phyloP scores from a whole-genome alignment of 2,329 filamentous ascomycete species.

The Penicillium sp. region DNA sequence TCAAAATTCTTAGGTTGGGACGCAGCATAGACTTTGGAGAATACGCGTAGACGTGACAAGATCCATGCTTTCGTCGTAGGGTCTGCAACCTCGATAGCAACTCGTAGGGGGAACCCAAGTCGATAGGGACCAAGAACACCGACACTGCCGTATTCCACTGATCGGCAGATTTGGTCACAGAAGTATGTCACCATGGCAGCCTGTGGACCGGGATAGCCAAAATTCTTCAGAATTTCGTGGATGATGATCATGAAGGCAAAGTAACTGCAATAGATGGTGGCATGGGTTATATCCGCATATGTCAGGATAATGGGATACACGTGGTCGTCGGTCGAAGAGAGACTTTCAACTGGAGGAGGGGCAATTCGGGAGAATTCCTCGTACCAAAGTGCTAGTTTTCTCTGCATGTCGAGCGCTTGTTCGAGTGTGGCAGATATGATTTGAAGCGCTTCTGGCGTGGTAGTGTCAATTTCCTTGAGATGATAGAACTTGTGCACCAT shows the following conservation, averaged over 20 bases:
- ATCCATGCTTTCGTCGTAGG: conserved; percentile 29
- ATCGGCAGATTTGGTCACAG: conserved; percentile 35
- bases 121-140: conserved; percentile 31
- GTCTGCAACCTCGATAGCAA: conserved; percentile 31
- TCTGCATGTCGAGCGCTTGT: conserved; percentile 25
- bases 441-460: conserved; percentile 10
- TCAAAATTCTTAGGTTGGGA: conserved; percentile 24
- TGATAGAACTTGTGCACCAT: conserved; percentile 30
- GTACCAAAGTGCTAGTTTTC: conserved; percentile 27
- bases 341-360: conserved; percentile 22
- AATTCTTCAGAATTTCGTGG: conserved; percentile 27
- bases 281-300: conserved; percentile 26
- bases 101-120: conserved; percentile 30
- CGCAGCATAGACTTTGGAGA: conserved; percentile 30
- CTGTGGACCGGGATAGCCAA: conserved; percentile 27
- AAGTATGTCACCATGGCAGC: conserved; percentile 26
- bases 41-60: conserved; percentile 19
- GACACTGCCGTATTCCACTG: conserved; percentile 29
- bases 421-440: conserved; percentile 19
- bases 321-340: conserved; percentile 21
- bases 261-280: conserved; percentile 29
- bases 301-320: conserved; percentile 25
- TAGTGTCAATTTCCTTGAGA: conserved; percentile 21
- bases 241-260: conserved; percentile 33
- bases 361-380: conserved; percentile 19